A percentile compares a stretch with the other conserved stretches of the same genome.
phyloP scores from a whole-genome alignment of 192 early-diverging fungal genomes.

The Gryganskiella cystojenkinii region DNA sequence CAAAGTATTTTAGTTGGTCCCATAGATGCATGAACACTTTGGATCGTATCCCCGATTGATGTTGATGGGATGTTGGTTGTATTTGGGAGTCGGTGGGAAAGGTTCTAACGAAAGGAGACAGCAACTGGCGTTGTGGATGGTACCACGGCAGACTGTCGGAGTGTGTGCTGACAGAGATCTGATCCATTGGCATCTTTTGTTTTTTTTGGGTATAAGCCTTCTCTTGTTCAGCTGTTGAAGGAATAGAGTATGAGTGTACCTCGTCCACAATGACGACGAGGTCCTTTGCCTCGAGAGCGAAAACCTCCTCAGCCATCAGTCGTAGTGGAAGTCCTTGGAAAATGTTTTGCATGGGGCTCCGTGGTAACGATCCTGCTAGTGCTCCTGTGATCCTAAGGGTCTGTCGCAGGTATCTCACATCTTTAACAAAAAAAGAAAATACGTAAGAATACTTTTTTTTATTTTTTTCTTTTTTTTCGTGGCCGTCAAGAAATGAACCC shows the following conservation, averaged over 20 bases:
- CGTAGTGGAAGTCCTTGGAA: constrained; percentile 79
- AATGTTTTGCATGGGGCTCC: constrained; percentile 79
- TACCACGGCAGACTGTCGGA: too few species aligned
- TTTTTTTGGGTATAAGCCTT: too few species aligned
- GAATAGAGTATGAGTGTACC: constrained; percentile 11
- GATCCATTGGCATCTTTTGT: too few species aligned
- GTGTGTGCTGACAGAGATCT: too few species aligned
- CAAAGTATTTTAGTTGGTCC: constrained; percentile 65
- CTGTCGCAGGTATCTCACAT: constrained; percentile 64
- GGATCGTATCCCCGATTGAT: constrained; percentile 46
- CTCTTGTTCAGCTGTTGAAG: constrained; percentile 12
- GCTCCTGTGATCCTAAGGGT: constrained; percentile 73
- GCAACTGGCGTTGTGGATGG: too few species aligned
- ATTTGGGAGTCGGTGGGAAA: neutral
- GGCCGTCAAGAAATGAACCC: neutral
- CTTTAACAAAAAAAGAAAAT: constrained; percentile 16
- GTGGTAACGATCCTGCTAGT: constrained; percentile 73
- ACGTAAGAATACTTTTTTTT: too few species aligned
- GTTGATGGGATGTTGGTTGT: constrained; percentile 56
- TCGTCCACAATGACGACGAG: constrained; percentile 22
- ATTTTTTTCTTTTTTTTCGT: too few species aligned
- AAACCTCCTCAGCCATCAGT: constrained; percentile 80
- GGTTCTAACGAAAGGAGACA: neutral
- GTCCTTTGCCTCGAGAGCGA: constrained; percentile 62
- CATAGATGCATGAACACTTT: constrained; percentile 75